Evolutionary conservation across 2,329 filamentous ascomycete species (phyloP), one percentile per base, ranked within the genome.

Genomic region (Colletotrichum aenigma): DNA sequence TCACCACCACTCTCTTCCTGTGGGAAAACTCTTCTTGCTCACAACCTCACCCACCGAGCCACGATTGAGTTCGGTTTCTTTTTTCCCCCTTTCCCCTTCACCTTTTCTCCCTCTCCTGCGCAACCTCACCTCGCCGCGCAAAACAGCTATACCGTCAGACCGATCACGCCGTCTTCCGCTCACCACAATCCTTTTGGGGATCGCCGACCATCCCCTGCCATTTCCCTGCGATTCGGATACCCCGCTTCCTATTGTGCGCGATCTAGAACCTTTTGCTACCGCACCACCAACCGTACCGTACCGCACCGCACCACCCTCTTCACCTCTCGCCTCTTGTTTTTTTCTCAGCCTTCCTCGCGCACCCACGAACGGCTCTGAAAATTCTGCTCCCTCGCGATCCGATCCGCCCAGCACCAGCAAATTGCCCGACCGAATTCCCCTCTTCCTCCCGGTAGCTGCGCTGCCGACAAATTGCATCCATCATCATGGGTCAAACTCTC

Each of bases 401-500:
- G 32, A 69, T 64, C 32, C 28, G 30, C 65, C 36, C 48, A 58
- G 52, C 43, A 74, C 28, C 56, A 64, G 18, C 32, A 64, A 66
- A 64, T 70, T 36, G 71, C 58, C 66, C 75, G 75, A 76, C 62
- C 71, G 36, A 70, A 58, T 36, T 58, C 28, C 43, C 43, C 43
- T 52, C 26, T 13, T 76, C 68, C 15, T 24, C 68, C 64, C 71
- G 77, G 81, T 82, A 82, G 80, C 79, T 78, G 77, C 77, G 79
- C 81, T 80, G 79, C 81, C 80, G 79, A 80, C 77, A 80, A 78
- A 61, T 74, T 61, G 66, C 74, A 76, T 68, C 71, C 80, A 80
- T 84, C 84, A 85, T 84, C 88, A 99, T 99, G 97, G 97, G 97
- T 92, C 97, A 99, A 91, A 99, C 97, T 87, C 93, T 99, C 84